These are phyloP conservation scores for Orobanche coerulescens DNA, from an alignment of 257 asterid genomes.

Conservation along the genomic window DNA sequence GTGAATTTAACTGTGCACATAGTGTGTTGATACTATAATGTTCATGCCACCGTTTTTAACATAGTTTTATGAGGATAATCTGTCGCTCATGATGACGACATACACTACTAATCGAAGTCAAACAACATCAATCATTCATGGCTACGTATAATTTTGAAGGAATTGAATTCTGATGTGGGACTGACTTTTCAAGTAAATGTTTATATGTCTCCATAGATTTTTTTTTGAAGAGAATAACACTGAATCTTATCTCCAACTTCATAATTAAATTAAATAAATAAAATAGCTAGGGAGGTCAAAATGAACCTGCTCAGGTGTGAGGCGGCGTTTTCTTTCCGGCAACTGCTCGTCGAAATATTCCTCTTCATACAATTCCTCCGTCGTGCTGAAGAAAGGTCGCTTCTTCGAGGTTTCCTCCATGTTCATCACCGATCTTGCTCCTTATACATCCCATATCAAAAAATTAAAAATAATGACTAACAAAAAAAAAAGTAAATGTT, in stretches of 20 bases:
- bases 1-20: too few species aligned
- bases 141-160: background rate
- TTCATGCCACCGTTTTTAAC: too few species aligned
- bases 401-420: constrained; percentile 66
- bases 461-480: background rate
- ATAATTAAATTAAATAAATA: background rate
- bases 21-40: too few species aligned
- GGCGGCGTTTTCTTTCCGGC: constrained; percentile 98
- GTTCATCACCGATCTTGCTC: constrained; percentile 56
- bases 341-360: constrained; percentile 87
- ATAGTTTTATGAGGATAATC: too few species aligned
- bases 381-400: constrained; percentile 71
- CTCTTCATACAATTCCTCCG: constrained; percentile 71
- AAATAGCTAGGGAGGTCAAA: background rate
- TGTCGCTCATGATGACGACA: too few species aligned
- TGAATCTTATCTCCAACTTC: background rate
- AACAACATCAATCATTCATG: too few species aligned
- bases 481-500: background rate
- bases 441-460: constrained; percentile 19
- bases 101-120: too few species aligned
- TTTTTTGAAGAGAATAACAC: background rate
- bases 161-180: constrained; percentile 23
- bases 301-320: constrained; percentile 79
- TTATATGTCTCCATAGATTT: constrained; percentile 2
- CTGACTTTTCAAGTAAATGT: constrained; percentile 4